These are phyloP conservation scores for Canariomyces notabilis DNA, from an alignment of 2,329 filamentous ascomycete species.

Conservation along the genomic window DNA sequence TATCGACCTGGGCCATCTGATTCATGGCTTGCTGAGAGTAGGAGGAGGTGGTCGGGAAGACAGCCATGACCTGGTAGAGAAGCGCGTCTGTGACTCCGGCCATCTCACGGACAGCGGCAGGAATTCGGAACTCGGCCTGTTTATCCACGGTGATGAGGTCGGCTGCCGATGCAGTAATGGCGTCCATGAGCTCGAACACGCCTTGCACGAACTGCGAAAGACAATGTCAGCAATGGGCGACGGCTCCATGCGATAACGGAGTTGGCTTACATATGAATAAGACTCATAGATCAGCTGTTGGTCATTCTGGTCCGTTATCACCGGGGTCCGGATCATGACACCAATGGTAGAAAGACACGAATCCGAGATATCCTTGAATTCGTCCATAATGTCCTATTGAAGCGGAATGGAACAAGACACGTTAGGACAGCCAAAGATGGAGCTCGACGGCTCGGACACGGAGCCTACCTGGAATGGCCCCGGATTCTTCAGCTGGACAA, in stretches of 20 bases:
- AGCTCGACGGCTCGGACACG: background rate
- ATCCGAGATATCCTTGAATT: slow-evolving; percentile 20
- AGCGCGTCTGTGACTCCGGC: slow-evolving; percentile 15
- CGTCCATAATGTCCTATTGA: slow-evolving; percentile 18
- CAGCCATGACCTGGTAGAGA: slow-evolving; percentile 16
- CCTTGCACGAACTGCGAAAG: slow-evolving; percentile 17
- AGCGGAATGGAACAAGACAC: background rate
- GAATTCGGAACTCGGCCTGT: slow-evolving; percentile 20
- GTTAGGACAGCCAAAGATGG: background rate
- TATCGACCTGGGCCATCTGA: slow-evolving; percentile 20
- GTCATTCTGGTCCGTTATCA: slow-evolving; percentile 11
- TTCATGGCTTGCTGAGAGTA: slow-evolving; percentile 19
- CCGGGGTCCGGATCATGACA: slow-evolving; percentile 18
- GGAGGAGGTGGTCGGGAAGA: slow-evolving; percentile 15
- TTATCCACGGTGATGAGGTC: slow-evolving; percentile 17
- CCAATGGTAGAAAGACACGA: slow-evolving; percentile 20
- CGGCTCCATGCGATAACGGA: background rate
- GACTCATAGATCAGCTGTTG: slow-evolving; percentile 20
- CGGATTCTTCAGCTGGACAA: slow-evolving; percentile 12
- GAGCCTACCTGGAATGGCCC: slow-evolving; percentile 17
- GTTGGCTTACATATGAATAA: slow-evolving; percentile 19
- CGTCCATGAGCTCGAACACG: slow-evolving; percentile 18
- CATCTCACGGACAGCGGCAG: slow-evolving; percentile 15
- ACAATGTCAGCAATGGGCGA: background rate
- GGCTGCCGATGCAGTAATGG: slow-evolving; percentile 13